A percentile compares a stretch with the other conserved stretches of the same genome.
phyloP scores from a whole-genome alignment of 1,139 yeast genomes.

The Pichia sp. region DNA sequence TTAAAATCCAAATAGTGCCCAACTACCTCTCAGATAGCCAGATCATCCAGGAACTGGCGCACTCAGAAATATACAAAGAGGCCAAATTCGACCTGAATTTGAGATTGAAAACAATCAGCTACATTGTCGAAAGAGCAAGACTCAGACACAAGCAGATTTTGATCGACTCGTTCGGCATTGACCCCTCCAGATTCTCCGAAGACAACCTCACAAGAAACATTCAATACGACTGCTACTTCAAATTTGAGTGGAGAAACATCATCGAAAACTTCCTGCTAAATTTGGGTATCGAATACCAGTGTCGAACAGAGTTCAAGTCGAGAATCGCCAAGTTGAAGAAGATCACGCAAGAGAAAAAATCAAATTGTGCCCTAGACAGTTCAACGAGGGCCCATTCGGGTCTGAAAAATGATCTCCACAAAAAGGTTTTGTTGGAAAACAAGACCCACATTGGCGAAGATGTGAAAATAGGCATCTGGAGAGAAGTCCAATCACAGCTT shows the following conservation, averaged over 20 bases:
- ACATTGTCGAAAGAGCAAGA: constrained; percentile 56
- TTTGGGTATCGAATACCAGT: constrained; percentile 66
- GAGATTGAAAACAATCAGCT: constrained; percentile 53
- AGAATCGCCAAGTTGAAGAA: constrained; percentile 31
- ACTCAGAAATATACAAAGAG: constrained; percentile 57
- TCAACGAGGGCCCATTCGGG: constrained; percentile 1
- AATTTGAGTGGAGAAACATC: constrained; percentile 60
- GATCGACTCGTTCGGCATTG: constrained; percentile 27
- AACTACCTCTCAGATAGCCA: constrained; percentile 45
- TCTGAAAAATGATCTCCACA: constrained; percentile 22
- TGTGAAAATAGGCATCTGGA: constrained; percentile 57
- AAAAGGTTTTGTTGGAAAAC: constrained; percentile 27
- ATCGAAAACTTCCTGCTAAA: constrained; percentile 62
- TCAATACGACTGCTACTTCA: constrained; percentile 27
- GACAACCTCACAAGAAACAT: constrained; percentile 18
- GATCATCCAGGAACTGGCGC: constrained; percentile 45
- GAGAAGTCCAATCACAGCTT: constrained; percentile 53
- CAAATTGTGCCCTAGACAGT: constrained; percentile 3
- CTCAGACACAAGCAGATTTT: constrained; percentile 40
- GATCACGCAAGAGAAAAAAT: constrained; percentile 16
- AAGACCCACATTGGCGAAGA: constrained; percentile 40
- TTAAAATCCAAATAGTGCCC: constrained; percentile 46
- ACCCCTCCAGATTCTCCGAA: constrained; percentile 21
- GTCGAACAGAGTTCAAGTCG: constrained; percentile 54
- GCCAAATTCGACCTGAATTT: constrained; percentile 50